Evolutionary conservation across 2,329 filamentous ascomycete genomes (phyloP).

Genomic region (Dactylellina cionopaga): DNA sequence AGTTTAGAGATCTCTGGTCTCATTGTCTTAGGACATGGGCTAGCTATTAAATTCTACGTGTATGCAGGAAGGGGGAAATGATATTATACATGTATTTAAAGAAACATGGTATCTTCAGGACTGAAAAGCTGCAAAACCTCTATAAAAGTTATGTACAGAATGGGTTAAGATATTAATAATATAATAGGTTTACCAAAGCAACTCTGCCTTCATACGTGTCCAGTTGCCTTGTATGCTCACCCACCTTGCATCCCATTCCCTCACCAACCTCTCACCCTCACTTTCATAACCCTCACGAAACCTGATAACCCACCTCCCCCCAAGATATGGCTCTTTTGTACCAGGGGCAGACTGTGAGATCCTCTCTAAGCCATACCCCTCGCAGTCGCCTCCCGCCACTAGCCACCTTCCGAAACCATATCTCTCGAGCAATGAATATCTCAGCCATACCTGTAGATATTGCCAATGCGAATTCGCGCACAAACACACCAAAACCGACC

Average conservation of each 20-base stretch:
- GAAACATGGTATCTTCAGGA: too few relatives aligned
- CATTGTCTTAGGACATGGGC: too few relatives aligned
- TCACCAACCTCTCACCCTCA: slow-evolving; percentile 41
- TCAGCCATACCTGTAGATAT: slow-evolving; percentile 35
- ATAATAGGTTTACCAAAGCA: slow-evolving; percentile 17
- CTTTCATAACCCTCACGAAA: slow-evolving; percentile 29
- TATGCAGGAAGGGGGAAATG: too few relatives aligned
- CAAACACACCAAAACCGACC: slow-evolving; percentile 18
- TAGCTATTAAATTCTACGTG: too few relatives aligned
- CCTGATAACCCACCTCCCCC: slow-evolving; percentile 35
- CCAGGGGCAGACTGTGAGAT: neutral
- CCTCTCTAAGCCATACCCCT: slow-evolving; percentile 22
- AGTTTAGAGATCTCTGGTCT: too few relatives aligned
- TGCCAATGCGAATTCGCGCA: slow-evolving; percentile 32
- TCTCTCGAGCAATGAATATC: slow-evolving; percentile 30
- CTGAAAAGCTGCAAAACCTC: too few relatives aligned
- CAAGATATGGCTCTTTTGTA: slow-evolving; percentile 8
- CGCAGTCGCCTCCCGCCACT: slow-evolving; percentile 30
- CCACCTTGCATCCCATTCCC: slow-evolving; percentile 41
- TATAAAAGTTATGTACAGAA: neutral
- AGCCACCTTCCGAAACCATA: slow-evolving; percentile 38
- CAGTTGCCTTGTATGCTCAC: slow-evolving; percentile 21
- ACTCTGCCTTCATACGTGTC: slow-evolving; percentile 19
- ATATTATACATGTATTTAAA: too few relatives aligned
- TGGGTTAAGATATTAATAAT: neutral